Base-by-base conservation (phyloP, 2,329 filamentous ascomycete genomes). In the Arthrobotrys iridis region DNA sequence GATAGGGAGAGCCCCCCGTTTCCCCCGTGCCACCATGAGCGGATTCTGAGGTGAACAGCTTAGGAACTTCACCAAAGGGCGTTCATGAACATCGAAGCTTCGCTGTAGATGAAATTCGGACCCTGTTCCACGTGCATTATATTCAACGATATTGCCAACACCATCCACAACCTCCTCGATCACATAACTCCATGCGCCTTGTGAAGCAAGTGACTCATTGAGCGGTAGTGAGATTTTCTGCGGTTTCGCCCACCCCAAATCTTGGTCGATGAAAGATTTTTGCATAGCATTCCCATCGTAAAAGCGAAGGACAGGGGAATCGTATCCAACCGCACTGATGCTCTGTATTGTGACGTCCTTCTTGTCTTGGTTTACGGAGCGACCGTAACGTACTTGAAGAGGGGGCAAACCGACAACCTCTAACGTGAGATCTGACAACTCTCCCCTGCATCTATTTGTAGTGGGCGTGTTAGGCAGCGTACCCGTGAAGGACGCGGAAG, bases 141-240 rank as follows among this genome's bases (percentile, higher is more conserved):
- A 99, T 77, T 89, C 91, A 72, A 93, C 89, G 37, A 90, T 84
- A 79, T 99, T 99, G 50, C 93, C 93, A 78, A 93, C 91, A 1
- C 89, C 94, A 83, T 99, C 95, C 73, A 92, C 89, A 6, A 99
- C 92, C 81, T 97, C 92, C 78, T 97, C 92, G 62, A 99, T 89
- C 0, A 91, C 90, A 81, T 98, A 99, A 75, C 91, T 86, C 93
- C 94, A 98, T 60, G 89, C 86, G 13, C 94, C 95, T 59, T 90
- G 87, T 4, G 86, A 86, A 55, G 88, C 88, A 83, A 99, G 88
- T 3, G 93, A 93, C 82, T 99, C 96, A 80, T 97, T 98, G 67
- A 99, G 84, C 3, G 92, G 89, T 18, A 99, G 92, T 7, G 86
- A 87, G 35, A 99, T 89, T 41, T 84, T 89, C 70, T 91, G 90